Evolutionary conservation across 306 rosid species (phyloP).

Genomic region (Spatholobus suberectus): DNA sequence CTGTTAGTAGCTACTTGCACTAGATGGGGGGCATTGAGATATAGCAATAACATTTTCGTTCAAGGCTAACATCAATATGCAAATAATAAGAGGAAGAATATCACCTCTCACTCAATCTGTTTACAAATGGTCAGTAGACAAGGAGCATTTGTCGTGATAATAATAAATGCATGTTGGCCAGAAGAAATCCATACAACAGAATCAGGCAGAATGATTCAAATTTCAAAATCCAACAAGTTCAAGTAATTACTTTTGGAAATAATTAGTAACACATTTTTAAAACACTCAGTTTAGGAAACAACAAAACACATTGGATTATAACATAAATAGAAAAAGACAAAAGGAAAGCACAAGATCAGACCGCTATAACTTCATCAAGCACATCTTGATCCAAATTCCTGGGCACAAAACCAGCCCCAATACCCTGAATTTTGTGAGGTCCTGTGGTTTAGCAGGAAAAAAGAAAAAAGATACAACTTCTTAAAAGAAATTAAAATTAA

Average conservation of each 20-base stretch:
- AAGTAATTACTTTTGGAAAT: slow-evolving; percentile 12
- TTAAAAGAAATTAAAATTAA: neutral
- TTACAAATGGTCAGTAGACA: neutral
- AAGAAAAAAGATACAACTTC: slow-evolving; percentile 31
- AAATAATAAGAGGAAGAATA: neutral
- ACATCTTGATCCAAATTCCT: slow-evolving; percentile 86
- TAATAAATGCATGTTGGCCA: neutral
- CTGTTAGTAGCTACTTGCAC: neutral
- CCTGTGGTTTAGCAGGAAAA: slow-evolving; percentile 60
- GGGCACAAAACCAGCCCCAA: slow-evolving; percentile 99
- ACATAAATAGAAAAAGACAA: neutral
- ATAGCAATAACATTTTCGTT: slow-evolving; percentile 1
- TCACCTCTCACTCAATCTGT: neutral
- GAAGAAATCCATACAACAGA: slow-evolving; percentile 5
- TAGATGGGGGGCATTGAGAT: slow-evolving; percentile 25
- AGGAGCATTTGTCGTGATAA: neutral
- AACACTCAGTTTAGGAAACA: neutral
- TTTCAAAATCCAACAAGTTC: slow-evolving; percentile 12
- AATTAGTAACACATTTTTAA: slow-evolving; percentile 4
- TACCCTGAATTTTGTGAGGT: slow-evolving; percentile 99
- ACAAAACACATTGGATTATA: slow-evolving; percentile 7
- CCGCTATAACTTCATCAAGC: slow-evolving; percentile 89
- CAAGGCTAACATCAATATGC: neutral
- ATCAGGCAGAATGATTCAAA: slow-evolving; percentile 8
- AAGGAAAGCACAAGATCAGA: slow-evolving; percentile 34